Evolutionary conservation across 768 basidiomycete genomes (phyloP).

Genomic region (Boletellus emodensis): DNA sequence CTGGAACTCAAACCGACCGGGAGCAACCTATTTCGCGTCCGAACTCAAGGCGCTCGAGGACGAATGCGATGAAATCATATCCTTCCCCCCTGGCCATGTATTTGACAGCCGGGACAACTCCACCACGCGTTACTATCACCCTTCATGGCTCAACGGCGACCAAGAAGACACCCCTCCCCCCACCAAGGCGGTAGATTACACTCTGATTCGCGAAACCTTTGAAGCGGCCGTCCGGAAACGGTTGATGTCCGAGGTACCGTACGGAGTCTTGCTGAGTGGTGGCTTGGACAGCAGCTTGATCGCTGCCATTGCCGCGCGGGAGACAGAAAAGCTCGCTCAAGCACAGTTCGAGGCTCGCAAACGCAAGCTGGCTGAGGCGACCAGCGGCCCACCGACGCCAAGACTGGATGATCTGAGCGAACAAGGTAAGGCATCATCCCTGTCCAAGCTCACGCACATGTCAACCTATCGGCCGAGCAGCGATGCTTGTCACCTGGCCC

Average conservation of each 20-base stretch:
- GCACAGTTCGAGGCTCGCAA: slow-evolving; percentile 73
- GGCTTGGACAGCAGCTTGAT: slow-evolving; percentile 96
- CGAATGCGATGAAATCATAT: slow-evolving; percentile 91
- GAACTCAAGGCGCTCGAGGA: slow-evolving; percentile 90
- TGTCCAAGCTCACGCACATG: neutral
- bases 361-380: slow-evolving; percentile 49
- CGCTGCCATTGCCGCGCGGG: slow-evolving; percentile 89
- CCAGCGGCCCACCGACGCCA: slow-evolving; percentile 58
- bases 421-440: slow-evolving; percentile 42
- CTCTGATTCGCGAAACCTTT: slow-evolving; percentile 69
- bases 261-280: slow-evolving; percentile 92
- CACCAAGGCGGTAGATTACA: slow-evolving; percentile 58
- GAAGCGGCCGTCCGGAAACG: slow-evolving; percentile 93
- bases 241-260: slow-evolving; percentile 97
- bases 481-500: slow-evolving; percentile 84
- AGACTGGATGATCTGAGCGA: slow-evolving; percentile 43
- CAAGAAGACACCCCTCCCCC: slow-evolving; percentile 57
- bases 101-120: slow-evolving; percentile 82
- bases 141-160: slow-evolving; percentile 89
- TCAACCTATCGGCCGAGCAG: slow-evolving; percentile 33
- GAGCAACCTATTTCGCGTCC: slow-evolving; percentile 86
- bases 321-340: slow-evolving; percentile 86
- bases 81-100: slow-evolving; percentile 97
- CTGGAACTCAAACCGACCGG: slow-evolving; percentile 79
- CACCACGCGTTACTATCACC: slow-evolving; percentile 81